phyloP scores from a whole-genome alignment of 257 asterid genomes.

The Dorcoceras hygrometricum region DNA sequence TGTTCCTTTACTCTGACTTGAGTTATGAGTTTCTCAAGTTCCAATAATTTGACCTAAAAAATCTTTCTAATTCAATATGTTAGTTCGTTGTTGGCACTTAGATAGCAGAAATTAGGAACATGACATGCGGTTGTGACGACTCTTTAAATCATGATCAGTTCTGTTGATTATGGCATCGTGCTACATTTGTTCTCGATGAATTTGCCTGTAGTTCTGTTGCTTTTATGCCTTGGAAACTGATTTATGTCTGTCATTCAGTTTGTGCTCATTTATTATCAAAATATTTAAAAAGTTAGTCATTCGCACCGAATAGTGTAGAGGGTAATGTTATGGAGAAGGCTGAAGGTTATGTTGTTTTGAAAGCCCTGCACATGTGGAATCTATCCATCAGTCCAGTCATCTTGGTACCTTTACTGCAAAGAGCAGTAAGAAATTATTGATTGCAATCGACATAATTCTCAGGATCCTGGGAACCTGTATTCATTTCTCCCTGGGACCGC shows the following conservation, averaged over 20 bases:
- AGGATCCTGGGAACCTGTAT: too few species aligned
- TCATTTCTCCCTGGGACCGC: too few species aligned
- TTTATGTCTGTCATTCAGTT: neutral
- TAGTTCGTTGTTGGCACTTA: conserved; percentile 15
- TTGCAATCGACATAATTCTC: too few species aligned
- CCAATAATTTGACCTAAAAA: neutral
- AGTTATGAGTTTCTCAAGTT: neutral
- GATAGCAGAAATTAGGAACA: conserved; percentile 10
- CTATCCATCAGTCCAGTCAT: too few species aligned
- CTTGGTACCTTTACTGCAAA: too few species aligned
- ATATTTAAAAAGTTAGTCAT: too few species aligned
- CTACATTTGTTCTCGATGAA: neutral
- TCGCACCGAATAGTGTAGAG: too few species aligned
- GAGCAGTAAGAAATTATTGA: too few species aligned
- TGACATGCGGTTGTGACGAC: neutral
- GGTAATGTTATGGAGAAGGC: too few species aligned
- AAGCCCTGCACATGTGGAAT: too few species aligned
- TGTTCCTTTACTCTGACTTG: neutral
- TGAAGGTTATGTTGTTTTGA: too few species aligned
- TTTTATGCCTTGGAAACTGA: neutral
- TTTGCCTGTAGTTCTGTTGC: conserved; percentile 7
- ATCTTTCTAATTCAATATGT: neutral
- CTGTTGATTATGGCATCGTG: neutral
- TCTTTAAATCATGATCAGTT: conserved; percentile 1
- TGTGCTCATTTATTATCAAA: too few species aligned